These are phyloP conservation scores for Pharus latifolius DNA, from an alignment of 176 grass and related monocot genomes.

Conservation along the genomic window DNA sequence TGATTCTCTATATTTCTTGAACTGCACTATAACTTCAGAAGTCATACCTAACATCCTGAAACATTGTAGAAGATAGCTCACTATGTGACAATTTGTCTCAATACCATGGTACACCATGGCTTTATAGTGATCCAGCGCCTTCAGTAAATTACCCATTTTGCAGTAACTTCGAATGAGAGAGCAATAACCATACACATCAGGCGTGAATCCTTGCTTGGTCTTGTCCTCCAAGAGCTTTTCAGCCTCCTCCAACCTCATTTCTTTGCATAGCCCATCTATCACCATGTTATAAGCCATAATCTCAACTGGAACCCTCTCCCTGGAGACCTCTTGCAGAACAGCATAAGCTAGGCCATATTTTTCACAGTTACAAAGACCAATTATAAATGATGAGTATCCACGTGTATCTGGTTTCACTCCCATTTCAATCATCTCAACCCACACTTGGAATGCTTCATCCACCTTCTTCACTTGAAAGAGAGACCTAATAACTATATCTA, in stretches of 20 bases:
- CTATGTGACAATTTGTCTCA: conserved; percentile 7
- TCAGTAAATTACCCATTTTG: conserved; percentile 10
- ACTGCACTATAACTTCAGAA: conserved; percentile 19
- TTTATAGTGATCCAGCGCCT: conserved; percentile 29
- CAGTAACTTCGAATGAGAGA: conserved; percentile 27
- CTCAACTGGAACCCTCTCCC: conserved; percentile 4
- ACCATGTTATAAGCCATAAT: conserved; percentile 30
- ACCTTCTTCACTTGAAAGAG: conserved; percentile 3
- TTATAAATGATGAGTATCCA: conserved; percentile 13
- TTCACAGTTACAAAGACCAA: conserved; percentile 11
- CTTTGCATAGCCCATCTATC: conserved; percentile 35
- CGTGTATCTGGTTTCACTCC: conserved; percentile 17
- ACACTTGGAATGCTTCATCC: conserved; percentile 14
- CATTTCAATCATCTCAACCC: conserved; percentile 8
- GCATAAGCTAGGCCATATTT: conserved; percentile 18
- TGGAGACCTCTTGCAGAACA: conserved; percentile 11
- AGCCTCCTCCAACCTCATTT: conserved; percentile 26
- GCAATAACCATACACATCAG: conserved; percentile 22
- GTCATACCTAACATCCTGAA: conserved; percentile 23
- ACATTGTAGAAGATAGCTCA: conserved; percentile 22
- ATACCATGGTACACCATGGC: conserved; percentile 24
- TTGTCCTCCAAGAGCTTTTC: conserved; percentile 35
- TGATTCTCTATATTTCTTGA: conserved; percentile 22
- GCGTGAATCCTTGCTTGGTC: not conserved
- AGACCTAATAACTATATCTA: conserved; percentile 30